A percentile compares a stretch with the other conserved stretches of the same genome.
Evolutionary conservation across 495 filamentous ascomycete species (phyloP).

Genomic region (Tuber brumale): DNA sequence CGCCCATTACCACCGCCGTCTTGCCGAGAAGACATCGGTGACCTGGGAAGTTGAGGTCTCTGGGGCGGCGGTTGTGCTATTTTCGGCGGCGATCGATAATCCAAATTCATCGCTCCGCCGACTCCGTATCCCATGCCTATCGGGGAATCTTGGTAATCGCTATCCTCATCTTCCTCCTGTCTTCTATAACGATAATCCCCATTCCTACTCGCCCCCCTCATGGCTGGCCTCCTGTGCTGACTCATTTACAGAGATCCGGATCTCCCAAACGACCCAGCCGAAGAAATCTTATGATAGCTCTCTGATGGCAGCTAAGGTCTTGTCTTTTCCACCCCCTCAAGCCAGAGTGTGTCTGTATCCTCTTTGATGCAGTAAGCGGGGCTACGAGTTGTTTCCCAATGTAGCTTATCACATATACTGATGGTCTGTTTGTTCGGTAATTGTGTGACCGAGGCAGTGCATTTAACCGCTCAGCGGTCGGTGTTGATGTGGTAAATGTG

Average conservation of each 20-base stretch:
- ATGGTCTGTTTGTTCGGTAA: constrained; percentile 5
- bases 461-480: constrained; percentile 38
- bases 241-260: neutral
- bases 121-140: constrained; percentile 41
- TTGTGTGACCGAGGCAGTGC: constrained; percentile 18
- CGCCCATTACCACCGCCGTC: constrained; percentile 9
- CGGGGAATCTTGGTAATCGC: constrained; percentile 38
- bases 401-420: constrained; percentile 2
- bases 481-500: constrained; percentile 10
- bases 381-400: constrained; percentile 1
- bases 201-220: constrained; percentile 13
- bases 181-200: constrained; percentile 18
- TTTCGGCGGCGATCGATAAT: constrained; percentile 19
- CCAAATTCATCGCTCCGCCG: constrained; percentile 35
- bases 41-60: constrained; percentile 28
- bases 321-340: constrained; percentile 7
- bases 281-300: constrained; percentile 7
- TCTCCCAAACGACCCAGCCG: constrained; percentile 3
- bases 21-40: constrained; percentile 29
- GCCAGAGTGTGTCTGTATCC: constrained; percentile 23
- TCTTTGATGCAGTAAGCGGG: constrained; percentile 2
- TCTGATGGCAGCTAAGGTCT: neutral
- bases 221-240: constrained; percentile 2
- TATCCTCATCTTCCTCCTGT: constrained; percentile 32
- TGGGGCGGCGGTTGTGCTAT: constrained; percentile 20